Conservation (phyloP, 1,284 basidiomycete species). For the Trametes polyzona region DNA sequence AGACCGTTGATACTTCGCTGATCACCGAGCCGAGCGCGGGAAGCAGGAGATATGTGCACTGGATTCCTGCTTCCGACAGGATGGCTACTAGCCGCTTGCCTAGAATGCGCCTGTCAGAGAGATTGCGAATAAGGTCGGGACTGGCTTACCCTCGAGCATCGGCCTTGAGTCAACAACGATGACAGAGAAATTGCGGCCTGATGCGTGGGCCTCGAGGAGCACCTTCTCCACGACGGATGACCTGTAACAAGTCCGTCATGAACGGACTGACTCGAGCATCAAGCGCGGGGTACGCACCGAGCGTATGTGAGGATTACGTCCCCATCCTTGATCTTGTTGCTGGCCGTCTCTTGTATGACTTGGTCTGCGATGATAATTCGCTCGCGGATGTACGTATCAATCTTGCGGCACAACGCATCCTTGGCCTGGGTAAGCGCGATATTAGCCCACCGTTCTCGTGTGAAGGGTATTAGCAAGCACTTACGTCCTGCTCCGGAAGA, state of each 20-base stretch:
- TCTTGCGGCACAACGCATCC: slow-evolving; percentile 80
- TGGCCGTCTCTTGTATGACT: slow-evolving; percentile 89
- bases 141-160: slow-evolving; percentile 79
- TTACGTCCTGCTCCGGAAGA: slow-evolving; percentile 90
- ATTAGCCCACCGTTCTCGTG: not conserved
- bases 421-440: slow-evolving; percentile 71
- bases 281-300: slow-evolving; percentile 51
- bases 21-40: slow-evolving; percentile 88
- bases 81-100: slow-evolving; percentile 81
- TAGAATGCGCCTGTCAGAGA: slow-evolving; percentile 34
- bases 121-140: slow-evolving; percentile 4
- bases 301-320: slow-evolving; percentile 95
- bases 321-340: slow-evolving; percentile 92
- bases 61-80: slow-evolving; percentile 75
- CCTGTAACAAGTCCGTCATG: slow-evolving; percentile 50
- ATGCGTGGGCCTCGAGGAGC: slow-evolving; percentile 77
- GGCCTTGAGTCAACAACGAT: slow-evolving; percentile 96
- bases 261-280: slow-evolving; percentile 2
- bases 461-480: slow-evolving; percentile 34
- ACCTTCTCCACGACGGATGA: slow-evolving; percentile 95
- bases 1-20: slow-evolving; percentile 78
- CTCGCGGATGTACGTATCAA: slow-evolving; percentile 94
- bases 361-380: slow-evolving; percentile 93
- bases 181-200: slow-evolving; percentile 83
- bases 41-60: slow-evolving; percentile 91